Base-by-base conservation (phyloP, 371 early-diverging fungal genomes). In the Nematocida displodere region DNA sequence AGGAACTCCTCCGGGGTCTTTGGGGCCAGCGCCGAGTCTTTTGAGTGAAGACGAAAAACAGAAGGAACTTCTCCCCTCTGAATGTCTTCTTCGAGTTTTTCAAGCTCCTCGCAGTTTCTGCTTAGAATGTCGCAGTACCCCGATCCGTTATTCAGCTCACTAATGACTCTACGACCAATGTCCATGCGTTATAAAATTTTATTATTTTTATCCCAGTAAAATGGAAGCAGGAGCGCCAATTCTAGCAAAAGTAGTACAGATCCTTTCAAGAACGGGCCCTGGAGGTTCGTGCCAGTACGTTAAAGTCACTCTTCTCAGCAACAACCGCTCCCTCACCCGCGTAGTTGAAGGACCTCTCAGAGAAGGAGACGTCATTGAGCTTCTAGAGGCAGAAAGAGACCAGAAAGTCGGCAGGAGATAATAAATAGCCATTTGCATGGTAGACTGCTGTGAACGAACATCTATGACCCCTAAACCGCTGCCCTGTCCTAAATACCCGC, bases 361-460 rank as follows among this genome's bases (percentile, higher is more conserved):
- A 50, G 76, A 65, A 15, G 85, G 85, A 52, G 83, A 84, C 56
- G 46, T 71, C 17, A 29, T 84, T 40, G 63, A 77, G 31, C 62
- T 84, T 37, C 48, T 81, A 52, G 85, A 84, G 24, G 81, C 80
- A 42, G 85, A 82, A 34, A 79, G 85, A 71, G 85, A 84, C 47
- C 79, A 79, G 37, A 80, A 81, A 71, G 80, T 65, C 56, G 65
- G 78, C 54, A 80, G 81, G 77, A 80, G 71, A 78, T 46, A 58
- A 52, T 55, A 64, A 63, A 67, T 53, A 26, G 47, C 22, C n/a
- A n/a, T n/a, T n/a, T n/a, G n/a, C n/a, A n/a, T n/a, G n/a, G n/a
- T n/a, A n/a, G n/a, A n/a, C n/a, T n/a, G n/a, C n/a, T n/a, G n/a
- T n/a, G n/a, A n/a, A n/a, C n/a, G n/a, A n/a, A n/a, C n/a, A n/a